Evolutionary conservation across 2,329 filamentous ascomycete species (phyloP).

Genomic region (Anthostomella pinea): DNA sequence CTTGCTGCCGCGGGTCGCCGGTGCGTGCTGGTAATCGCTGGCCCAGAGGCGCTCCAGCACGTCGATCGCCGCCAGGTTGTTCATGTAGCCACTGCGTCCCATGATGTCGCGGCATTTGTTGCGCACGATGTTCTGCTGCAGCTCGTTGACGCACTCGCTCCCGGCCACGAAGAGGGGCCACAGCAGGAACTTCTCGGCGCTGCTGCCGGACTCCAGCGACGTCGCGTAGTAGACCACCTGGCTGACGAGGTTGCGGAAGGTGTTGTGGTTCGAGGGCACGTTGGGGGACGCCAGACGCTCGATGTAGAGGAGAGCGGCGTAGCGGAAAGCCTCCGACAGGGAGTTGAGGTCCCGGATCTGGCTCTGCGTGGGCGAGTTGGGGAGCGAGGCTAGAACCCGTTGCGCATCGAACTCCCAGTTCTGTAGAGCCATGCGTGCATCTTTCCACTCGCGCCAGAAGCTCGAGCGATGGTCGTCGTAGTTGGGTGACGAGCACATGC

Average conservation of each 20-base stretch:
- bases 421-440: slow-evolving; percentile 71
- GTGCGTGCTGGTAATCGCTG: slow-evolving; percentile 45
- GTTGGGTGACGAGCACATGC: slow-evolving; percentile 40
- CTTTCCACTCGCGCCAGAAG: slow-evolving; percentile 89
- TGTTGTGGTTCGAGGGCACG: slow-evolving; percentile 68
- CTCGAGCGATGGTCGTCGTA: slow-evolving; percentile 58
- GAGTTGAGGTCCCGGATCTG: slow-evolving; percentile 74
- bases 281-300: slow-evolving; percentile 80
- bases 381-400: slow-evolving; percentile 49
- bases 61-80: slow-evolving; percentile 83
- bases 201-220: slow-evolving; percentile 68
- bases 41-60: slow-evolving; percentile 83
- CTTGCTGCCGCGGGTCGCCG: slow-evolving; percentile 32
- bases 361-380: slow-evolving; percentile 48
- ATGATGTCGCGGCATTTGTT: slow-evolving; percentile 82
- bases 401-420: slow-evolving; percentile 72
- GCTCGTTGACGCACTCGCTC: slow-evolving; percentile 80
- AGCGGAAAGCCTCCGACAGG: slow-evolving; percentile 87
- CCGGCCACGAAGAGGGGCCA: slow-evolving; percentile 93
- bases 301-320: slow-evolving; percentile 83
- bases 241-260: slow-evolving; percentile 79
- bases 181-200: slow-evolving; percentile 81
- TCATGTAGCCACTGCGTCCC: slow-evolving; percentile 86
- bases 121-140: slow-evolving; percentile 76
- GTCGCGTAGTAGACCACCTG: slow-evolving; percentile 82